Evolutionary conservation across 2,329 filamentous ascomycete species (phyloP), one percentile per base, ranked within the genome.

Genomic region (Rachicladosporium sp.): DNA sequence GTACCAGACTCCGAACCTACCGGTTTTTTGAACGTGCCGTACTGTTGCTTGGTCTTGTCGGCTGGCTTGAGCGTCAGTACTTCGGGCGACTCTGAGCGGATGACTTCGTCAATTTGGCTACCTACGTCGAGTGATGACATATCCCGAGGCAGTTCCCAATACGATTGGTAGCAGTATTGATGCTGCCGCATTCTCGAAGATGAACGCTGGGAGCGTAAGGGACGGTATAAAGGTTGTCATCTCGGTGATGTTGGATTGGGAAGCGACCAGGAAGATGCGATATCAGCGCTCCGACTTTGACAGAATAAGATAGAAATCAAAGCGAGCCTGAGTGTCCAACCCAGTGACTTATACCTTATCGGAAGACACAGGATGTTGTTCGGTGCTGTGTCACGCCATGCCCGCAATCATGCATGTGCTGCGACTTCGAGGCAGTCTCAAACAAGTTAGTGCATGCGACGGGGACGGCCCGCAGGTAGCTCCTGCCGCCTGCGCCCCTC

Each of bases 171-270:
- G 68, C 31, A 93, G 71, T 45, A 91, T 75, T 11, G 84, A 82
- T 21, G 74, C 70, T 6, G 82, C 78, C 4, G 83, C 76, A 56
- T 74, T 78, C 53, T 76, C 70, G 60, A 93, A 88, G 47, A 88
- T 63, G 48, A 73, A 67, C 35, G 71, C 65, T 2, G 86, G 85
- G 11, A 93, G 69, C 13, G 82, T 87, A 47, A 93, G 63, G 31
- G 76, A 78, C n/a, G 82, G 78, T 44, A 91, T 76, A 60, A 82
- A 81, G 46, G 82, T 78, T 8, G 82, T 88, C 84, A 91, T 93
- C 45, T 70, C 60, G 43, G 37, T 11, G 36, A 21, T 35, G 29
- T 15, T 37, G 29, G n/a, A 35, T 43, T 23, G 15, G 29, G 40
- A 37, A 36, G 30, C 36, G 10, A 41, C 11, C 23, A n/a, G 15